A percentile compares a stretch with the other conserved stretches of the same genome.
These are phyloP conservation scores for Thielaviopsis ethacetica DNA, from an alignment of 2,329 filamentous ascomycete species.

Conservation along the genomic window DNA sequence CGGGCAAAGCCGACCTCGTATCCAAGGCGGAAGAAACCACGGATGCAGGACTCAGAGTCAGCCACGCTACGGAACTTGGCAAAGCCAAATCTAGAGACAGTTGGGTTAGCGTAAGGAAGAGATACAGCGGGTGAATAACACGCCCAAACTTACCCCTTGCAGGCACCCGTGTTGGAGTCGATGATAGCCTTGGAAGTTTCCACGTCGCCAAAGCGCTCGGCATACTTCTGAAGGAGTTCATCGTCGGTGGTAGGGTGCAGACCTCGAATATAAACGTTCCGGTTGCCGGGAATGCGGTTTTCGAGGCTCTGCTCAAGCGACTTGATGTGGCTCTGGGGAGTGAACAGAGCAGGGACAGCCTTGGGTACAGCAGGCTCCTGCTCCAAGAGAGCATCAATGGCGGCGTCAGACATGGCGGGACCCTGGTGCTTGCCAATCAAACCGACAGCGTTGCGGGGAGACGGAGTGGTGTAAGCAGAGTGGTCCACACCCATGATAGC, in stretches of 20 bases:
- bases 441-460: conserved; percentile 40
- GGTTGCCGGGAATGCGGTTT: conserved; percentile 80
- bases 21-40: conserved; percentile 81
- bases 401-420: conserved; percentile 27
- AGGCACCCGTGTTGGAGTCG: conserved; percentile 78
- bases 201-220: conserved; percentile 77
- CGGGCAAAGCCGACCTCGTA: conserved; percentile 97
- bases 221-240: conserved; percentile 67
- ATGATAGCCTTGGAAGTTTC: conserved; percentile 98
- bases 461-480: conserved; percentile 49
- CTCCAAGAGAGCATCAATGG: conserved; percentile 48
- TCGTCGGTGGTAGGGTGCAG: conserved; percentile 92
- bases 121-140: neutral
- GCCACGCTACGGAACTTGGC: conserved; percentile 82
- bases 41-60: conserved; percentile 89
- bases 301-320: conserved; percentile 86
- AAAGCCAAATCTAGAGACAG: conserved; percentile 64
- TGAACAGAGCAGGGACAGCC: conserved; percentile 80
- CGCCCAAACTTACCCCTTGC: conserved; percentile 68
- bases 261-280: conserved; percentile 95
- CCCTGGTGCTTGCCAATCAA: conserved; percentile 28
- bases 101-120: neutral
- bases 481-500: conserved; percentile 37
- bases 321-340: conserved; percentile 70
- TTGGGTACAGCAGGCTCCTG: conserved; percentile 71